Evolutionary conservation across 495 filamentous ascomycete species (phyloP), one percentile per base, ranked within the genome.

Genomic region (Podospora sp.): DNA sequence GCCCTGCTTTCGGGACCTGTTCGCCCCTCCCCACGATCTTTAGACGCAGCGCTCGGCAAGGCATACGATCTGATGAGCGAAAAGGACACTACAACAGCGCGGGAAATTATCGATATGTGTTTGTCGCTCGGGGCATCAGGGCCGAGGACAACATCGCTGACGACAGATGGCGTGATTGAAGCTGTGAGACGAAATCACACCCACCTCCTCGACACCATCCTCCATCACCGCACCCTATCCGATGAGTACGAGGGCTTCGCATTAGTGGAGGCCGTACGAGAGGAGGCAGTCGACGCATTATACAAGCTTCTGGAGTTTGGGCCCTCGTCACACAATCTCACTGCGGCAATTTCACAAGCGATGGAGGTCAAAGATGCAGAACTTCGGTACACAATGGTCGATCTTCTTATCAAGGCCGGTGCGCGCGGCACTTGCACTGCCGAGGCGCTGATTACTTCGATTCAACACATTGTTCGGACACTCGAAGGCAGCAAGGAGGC

Each of bases 81-180:
- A 8, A 35, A 59, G 2, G 68, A 69, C 7, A 67, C 51, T 3
- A 35, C 55, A 4, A 26, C 57, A 2, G 66, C 36, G 5, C 60
- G 60, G 1, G 68, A 72, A 14, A 71, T 77, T 4, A 59, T 77
- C n/a, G 70, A 72, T 22, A 64, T 74, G 49, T 74, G 71, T 53
- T 36, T 77, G 29, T 62, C 68, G 6, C 65, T 72, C 0, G 75
- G 75, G 2, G 72, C 73, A 0, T n/a, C 62, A 5, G 75, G 75
- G 2, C 69, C 70, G 14, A 63, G 70, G 57, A 77, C 75, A 33
- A 68, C 55, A 12, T 58, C 60, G 6, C 59, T 77, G 18, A 26
- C 65, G 2, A 70, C 75, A 3, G 70, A 74, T 24, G 72, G 70
- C 0, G 29, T 77, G 9, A 33, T 74, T 9, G 70, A 71, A 5